A percentile compares a stretch with the other conserved stretches of the same genome.
Evolutionary conservation across 78 protist genomes (phyloP).

Genomic region (Monosiga brevicollis): DNA sequence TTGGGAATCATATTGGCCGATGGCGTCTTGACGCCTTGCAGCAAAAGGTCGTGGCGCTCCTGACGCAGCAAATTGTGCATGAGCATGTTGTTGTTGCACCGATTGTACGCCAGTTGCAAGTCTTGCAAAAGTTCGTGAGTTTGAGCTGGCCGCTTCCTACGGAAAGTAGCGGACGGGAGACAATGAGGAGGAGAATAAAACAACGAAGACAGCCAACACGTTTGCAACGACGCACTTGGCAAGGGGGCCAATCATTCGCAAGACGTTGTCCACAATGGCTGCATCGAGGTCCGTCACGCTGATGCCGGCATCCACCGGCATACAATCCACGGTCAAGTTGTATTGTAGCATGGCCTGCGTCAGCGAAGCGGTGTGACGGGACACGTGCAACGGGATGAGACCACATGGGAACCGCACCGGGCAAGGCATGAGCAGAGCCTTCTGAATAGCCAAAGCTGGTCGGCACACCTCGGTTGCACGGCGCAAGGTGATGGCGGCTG

Average conservation of each 20-base stretch:
- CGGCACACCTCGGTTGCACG: not conserved
- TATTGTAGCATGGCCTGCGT: slow-evolving; percentile 8
- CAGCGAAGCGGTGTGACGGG: too few species aligned
- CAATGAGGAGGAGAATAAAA: not conserved
- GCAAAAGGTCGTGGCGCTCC: too few species aligned
- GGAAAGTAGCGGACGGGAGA: not conserved
- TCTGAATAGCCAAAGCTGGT: too few species aligned
- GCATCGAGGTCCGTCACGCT: too few species aligned
- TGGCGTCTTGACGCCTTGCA: too few species aligned
- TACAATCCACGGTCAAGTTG: slow-evolving; percentile 43
- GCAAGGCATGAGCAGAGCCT: too few species aligned
- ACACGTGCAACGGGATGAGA: too few species aligned
- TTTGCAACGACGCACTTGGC: slow-evolving; percentile 2
- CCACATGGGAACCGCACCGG: too few species aligned
- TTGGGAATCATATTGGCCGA: too few species aligned
- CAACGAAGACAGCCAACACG: not conserved
- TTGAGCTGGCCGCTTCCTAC: not conserved
- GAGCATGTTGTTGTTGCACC: not conserved
- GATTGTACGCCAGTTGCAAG: not conserved
- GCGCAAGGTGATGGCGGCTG: slow-evolving; percentile 21
- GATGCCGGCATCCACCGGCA: slow-evolving; percentile 80
- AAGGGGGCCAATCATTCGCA: slow-evolving; percentile 9
- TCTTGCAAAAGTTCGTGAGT: not conserved
- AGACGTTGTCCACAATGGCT: too few species aligned
- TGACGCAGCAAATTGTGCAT: too few species aligned